Conservation (phyloP, 1,284 basidiomycete species). For the Cutaneotrichosporon cutaneum region DNA sequence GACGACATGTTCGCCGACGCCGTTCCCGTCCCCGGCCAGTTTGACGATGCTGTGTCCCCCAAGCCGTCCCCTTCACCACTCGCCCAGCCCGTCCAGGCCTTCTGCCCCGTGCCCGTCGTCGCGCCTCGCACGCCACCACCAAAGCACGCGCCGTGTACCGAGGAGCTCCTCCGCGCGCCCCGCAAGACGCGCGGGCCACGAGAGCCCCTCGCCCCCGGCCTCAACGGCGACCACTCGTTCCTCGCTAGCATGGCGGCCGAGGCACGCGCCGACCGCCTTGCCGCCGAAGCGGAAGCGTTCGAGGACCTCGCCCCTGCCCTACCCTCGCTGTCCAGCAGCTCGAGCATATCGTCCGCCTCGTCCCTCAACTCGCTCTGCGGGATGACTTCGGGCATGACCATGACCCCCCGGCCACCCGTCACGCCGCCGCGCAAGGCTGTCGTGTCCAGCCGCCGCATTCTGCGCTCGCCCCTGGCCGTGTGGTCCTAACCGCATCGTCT, state of each 20-base stretch:
- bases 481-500: neutral
- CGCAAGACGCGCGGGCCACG: neutral
- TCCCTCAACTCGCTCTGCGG: conserved; percentile 1
- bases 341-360: neutral
- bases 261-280: neutral
- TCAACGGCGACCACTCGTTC: conserved; percentile 14
- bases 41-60: conserved; percentile 10
- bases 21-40: conserved; percentile 9
- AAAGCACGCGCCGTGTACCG: neutral
- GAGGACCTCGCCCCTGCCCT: neutral
- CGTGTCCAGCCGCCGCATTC: conserved; percentile 4
- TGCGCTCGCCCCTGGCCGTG: neutral
- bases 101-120: neutral
- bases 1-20: conserved; percentile 19
- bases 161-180: conserved; percentile 4
- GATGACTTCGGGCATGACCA: neutral
- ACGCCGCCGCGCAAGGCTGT: neutral
- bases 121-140: conserved; percentile 2
- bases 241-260: conserved; percentile 8
- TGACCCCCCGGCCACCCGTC: neutral
- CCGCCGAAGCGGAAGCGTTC: conserved; percentile 7
- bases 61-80: neutral
- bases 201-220: neutral
- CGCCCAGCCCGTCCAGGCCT: neutral
- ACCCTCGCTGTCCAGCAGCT: neutral